Conservation (phyloP, 345 rosid genomes). For the Camelina hispida region DNA sequence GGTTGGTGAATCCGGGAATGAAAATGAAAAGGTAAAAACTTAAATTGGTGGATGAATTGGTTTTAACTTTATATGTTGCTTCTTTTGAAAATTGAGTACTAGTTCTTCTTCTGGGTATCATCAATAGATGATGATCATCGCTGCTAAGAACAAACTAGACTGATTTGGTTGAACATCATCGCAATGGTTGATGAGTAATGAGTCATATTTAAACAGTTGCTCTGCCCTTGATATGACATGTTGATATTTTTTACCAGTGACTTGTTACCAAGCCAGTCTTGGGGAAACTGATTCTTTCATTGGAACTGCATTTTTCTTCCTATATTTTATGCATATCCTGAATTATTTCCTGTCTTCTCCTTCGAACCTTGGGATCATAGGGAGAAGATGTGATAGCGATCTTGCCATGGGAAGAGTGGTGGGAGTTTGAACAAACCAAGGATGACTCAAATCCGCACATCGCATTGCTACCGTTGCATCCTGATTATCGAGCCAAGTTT, state of each 20-base stretch:
- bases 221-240: neutral
- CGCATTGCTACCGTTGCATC: constrained; percentile 91
- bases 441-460: constrained; percentile 95
- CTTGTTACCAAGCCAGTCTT: neutral
- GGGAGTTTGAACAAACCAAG: constrained; percentile 91
- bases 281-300: neutral
- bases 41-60: neutral
- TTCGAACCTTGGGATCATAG: constrained; percentile 46
- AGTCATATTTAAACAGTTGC: neutral
- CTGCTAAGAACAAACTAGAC: constrained; percentile 16
- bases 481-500: constrained; percentile 81
- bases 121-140: neutral
- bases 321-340: constrained; percentile 1
- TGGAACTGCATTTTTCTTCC: constrained; percentile 1
- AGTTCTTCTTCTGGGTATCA: neutral
- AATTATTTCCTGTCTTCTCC: neutral
- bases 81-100: constrained; percentile 13
- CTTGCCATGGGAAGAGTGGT: constrained; percentile 98
- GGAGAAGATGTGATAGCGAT: constrained; percentile 88
- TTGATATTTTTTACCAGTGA: neutral
- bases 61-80: neutral
- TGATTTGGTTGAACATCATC: constrained; percentile 17
- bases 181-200: constrained; percentile 2
- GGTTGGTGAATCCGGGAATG: constrained; percentile 98
- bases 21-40: constrained; percentile 80